Percentiles rank a stretch among this genome's conserved stretches.
phyloP scores from a whole-genome alignment of 768 basidiomycete species.

The Filobasidium wieringae region DNA sequence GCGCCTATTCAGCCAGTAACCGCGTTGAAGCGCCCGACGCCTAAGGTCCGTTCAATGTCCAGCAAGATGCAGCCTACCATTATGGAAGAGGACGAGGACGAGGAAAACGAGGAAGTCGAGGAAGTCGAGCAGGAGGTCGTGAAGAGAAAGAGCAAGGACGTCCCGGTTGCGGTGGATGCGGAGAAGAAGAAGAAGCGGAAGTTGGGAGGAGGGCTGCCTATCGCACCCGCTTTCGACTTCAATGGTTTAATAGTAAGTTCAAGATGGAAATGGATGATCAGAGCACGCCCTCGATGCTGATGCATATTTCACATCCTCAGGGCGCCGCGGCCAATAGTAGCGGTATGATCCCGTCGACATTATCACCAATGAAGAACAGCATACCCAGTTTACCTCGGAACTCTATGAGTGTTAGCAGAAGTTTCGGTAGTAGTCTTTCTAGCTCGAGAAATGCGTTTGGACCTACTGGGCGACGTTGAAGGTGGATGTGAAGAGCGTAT shows the following conservation, averaged over 20 bases:
- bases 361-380: not conserved
- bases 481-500: no score
- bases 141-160: not conserved
- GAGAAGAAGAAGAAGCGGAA: constrained; percentile 2
- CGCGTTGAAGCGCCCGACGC: not conserved
- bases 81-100: not conserved
- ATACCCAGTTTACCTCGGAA: not conserved
- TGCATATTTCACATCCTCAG: no score
- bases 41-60: not conserved
- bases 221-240: not conserved
- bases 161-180: not conserved
- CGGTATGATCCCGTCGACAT: not conserved
- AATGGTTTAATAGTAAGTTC: not conserved
- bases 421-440: not conserved
- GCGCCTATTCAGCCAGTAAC: not conserved
- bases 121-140: not conserved
- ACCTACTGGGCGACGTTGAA: not conserved
- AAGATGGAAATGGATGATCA: not conserved
- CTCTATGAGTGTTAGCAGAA: not conserved
- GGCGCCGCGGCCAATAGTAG: no score
- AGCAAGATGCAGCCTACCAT: not conserved
- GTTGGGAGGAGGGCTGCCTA: not conserved
- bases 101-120: not conserved
- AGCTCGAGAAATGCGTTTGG: not conserved
- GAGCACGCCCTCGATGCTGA: no score